Percentiles rank a stretch among this genome's conserved stretches.
These are phyloP conservation scores for Vitis hybrid DNA, from an alignment of 177 flowering plant species.

Conservation along the genomic window DNA sequence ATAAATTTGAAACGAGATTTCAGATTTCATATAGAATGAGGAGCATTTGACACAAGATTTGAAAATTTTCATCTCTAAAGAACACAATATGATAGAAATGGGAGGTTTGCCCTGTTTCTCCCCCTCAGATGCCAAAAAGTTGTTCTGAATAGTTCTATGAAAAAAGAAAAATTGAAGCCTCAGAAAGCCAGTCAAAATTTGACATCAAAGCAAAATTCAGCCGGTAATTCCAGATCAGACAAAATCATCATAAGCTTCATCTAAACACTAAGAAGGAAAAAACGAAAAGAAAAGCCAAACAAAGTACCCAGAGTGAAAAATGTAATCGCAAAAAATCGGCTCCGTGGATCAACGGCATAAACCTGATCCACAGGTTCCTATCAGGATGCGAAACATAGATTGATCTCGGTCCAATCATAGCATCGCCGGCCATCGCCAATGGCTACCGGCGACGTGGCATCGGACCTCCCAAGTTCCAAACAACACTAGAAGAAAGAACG, in stretches of 20 bases:
- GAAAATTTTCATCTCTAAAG: too few species aligned
- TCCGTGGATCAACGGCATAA: conserved; percentile 35
- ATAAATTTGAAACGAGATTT: too few species aligned
- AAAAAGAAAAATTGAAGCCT: conserved; percentile 30
- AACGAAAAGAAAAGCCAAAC: background rate
- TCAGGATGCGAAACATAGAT: conserved; percentile 52
- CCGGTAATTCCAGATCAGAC: conserved; percentile 61
- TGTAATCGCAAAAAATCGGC: conserved; percentile 67
- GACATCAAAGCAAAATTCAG: conserved; percentile 55
- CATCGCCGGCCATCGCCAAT: conserved; percentile 48
- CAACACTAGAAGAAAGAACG: background rate
- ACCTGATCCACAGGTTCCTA: conserved; percentile 64
- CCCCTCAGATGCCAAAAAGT: too few species aligned
- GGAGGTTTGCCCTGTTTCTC: too few species aligned
- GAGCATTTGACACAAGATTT: too few species aligned
- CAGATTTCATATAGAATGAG: too few species aligned
- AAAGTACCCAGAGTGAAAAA: background rate
- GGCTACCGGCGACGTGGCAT: conserved; percentile 75
- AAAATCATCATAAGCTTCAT: conserved; percentile 49
- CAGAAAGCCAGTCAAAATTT: conserved; percentile 45
- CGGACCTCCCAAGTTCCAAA: conserved; percentile 20
- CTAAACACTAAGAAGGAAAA: background rate
- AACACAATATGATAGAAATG: too few species aligned
- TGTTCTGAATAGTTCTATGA: too few species aligned
- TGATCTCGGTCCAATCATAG: conserved; percentile 54